phyloP scores from a whole-genome alignment of 345 rosid species.

The Nephelium lappaceum region DNA sequence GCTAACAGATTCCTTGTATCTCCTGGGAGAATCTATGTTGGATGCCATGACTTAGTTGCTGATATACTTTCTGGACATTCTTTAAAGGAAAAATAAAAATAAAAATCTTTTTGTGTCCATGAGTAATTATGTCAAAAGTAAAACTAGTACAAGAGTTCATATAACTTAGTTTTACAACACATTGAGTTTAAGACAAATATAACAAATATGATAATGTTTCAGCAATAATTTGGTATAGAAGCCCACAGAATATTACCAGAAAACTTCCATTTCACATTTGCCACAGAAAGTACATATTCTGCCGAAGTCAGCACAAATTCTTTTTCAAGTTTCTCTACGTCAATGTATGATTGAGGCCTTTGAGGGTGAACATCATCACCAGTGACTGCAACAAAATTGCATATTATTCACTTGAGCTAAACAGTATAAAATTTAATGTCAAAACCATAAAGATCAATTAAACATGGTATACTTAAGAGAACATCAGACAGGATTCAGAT shows the following conservation, averaged over 20 bases:
- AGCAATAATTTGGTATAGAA: background rate
- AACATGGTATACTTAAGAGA: background rate
- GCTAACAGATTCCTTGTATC: background rate
- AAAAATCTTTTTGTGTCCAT: background rate
- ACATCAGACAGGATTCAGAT: background rate
- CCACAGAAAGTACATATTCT: conserved; percentile 73
- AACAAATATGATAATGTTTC: background rate
- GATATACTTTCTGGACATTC: background rate
- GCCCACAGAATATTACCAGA: conserved; percentile 45
- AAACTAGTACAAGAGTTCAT: background rate
- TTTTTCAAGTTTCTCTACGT: conserved; percentile 66
- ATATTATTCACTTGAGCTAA: conserved; percentile 20
- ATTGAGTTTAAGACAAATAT: background rate
- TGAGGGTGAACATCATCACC: conserved; percentile 44
- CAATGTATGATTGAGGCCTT: conserved; percentile 50
- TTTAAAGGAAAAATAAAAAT: background rate
- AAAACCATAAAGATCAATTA: conserved; percentile 16
- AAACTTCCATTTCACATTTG: conserved; percentile 66
- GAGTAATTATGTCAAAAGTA: background rate
- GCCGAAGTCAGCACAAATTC: conserved; percentile 86
- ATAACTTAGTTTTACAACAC: background rate
- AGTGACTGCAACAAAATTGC: conserved; percentile 39
- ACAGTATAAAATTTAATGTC: conserved; percentile 14
- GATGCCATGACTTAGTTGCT: background rate
- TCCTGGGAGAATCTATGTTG: background rate